phyloP scores from a whole-genome alignment of 2,329 filamentous ascomycete genomes.

The Balansia obtecta region DNA sequence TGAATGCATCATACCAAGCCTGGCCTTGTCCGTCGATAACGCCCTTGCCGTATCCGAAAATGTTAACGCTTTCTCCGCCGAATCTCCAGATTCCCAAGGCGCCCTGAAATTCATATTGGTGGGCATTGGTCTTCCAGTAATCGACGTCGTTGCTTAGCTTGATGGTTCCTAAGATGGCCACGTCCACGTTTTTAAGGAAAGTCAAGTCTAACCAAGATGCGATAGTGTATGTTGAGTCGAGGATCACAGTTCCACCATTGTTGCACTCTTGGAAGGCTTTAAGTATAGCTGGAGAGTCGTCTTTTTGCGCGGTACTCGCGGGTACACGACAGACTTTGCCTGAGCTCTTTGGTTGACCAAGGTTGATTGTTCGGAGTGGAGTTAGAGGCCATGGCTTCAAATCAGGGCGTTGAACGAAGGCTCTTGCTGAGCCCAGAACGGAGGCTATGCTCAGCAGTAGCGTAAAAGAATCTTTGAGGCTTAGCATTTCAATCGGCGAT shows the following conservation, averaged over 20 bases:
- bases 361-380: background rate
- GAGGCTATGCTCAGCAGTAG: background rate
- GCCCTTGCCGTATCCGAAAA: conserved; percentile 42
- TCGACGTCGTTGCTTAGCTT: conserved; percentile 54
- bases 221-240: conserved; percentile 47
- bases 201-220: conserved; percentile 53
- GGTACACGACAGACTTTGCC: background rate
- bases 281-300: conserved; percentile 1
- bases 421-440: background rate
- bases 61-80: conserved; percentile 35
- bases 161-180: conserved; percentile 42
- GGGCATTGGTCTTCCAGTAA: conserved; percentile 55
- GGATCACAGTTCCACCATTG: conserved; percentile 48
- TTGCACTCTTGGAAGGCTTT: conserved; percentile 32
- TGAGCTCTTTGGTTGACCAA: background rate
- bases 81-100: conserved; percentile 30
- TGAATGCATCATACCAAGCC: conserved; percentile 39
- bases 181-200: conserved; percentile 49
- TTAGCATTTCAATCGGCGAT: background rate
- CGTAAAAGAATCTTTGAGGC: background rate
- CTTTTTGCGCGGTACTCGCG: background rate
- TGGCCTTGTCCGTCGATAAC: conserved; percentile 50
- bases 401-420: background rate
- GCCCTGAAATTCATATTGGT: conserved; percentile 53
- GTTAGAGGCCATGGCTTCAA: background rate